Percentiles rank a stretch among this genome's conserved stretches.
Conservation (phyloP, 2,329 filamentous ascomycete genomes). For the Colletotrichum filicis region DNA sequence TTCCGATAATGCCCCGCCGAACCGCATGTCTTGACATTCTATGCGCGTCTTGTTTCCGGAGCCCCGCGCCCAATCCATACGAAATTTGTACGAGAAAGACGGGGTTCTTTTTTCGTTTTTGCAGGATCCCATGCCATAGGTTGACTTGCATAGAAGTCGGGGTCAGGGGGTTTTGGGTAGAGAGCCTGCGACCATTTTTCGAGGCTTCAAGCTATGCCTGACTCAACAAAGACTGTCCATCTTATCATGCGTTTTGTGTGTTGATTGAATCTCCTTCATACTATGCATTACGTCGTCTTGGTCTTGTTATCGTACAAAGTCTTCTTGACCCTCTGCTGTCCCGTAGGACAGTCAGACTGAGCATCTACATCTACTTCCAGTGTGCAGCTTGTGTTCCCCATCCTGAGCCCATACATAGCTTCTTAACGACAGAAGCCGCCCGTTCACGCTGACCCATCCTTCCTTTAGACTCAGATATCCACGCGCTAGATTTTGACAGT, state of each 20-base stretch:
- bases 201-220: background rate
- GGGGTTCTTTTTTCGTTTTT: too few species aligned
- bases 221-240: background rate
- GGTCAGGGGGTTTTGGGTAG: background rate
- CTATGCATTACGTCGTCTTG: too few species aligned
- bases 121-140: background rate
- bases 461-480: too few species aligned
- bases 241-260: background rate
- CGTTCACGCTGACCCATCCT: too few species aligned
- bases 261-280: background rate
- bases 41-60: background rate
- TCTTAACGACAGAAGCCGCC: too few species aligned
- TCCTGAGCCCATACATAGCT: too few species aligned
- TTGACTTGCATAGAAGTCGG: background rate
- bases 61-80: background rate
- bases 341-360: too few species aligned
- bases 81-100: background rate
- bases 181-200: background rate
- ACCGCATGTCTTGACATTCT: background rate
- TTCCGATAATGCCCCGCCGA: constrained; percentile 8
- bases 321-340: too few species aligned
- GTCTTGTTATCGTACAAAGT: too few species aligned
- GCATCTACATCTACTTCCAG: too few species aligned
- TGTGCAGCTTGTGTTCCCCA: too few species aligned
- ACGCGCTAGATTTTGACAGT: too few species aligned